Evolutionary conservation across 257 asterid species (phyloP), one percentile per base, ranked within the genome.

Genomic region (Linderniella brevidens): DNA sequence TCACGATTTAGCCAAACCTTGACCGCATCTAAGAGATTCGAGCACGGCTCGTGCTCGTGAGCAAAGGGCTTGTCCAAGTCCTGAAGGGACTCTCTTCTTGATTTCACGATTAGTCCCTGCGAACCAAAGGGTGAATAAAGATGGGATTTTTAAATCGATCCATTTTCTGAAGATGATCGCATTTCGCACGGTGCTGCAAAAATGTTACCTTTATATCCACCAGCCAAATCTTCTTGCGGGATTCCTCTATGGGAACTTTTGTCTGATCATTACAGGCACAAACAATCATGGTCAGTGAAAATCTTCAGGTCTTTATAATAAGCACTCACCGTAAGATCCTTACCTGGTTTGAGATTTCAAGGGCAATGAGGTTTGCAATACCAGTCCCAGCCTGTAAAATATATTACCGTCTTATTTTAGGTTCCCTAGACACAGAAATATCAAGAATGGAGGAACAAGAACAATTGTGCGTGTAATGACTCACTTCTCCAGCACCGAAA

Each of bases 401-500:
- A 25, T 25, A 2, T 25, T 25, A 6, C 32, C 4, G 32, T n/a
- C n/a, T n/a, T n/a, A 6, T 25, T 25, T 25, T 25, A 25, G 6
- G 32, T 25, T 25, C 6, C 6, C 32, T 25, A n/a, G 3, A 25
- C 32, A 25, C 32, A 25, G 17, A 42, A 42, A 42, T 13, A 8
- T 12, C 9, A 6, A 42, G 17, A 42, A 42, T 8, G 18, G 9
- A 38, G 43, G 14, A 38, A 38, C 3, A 38, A 38, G 6, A 25
- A 25, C 32, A 6, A 25, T 25, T 25, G 4, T 25, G 32, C 32
- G 32, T 2, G 6, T 25, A 25, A 25, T 38, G n/a, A 32, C 25
- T 72, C 69, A 87, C 97, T 72, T 88, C 97, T 70, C 97, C 97
- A 51, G 97, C 97, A 60, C 97, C 97, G 37, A 88, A 84, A 61